Base-by-base conservation (phyloP, 805 yeast species). In the Candida pseudoglaebosa region DNA sequence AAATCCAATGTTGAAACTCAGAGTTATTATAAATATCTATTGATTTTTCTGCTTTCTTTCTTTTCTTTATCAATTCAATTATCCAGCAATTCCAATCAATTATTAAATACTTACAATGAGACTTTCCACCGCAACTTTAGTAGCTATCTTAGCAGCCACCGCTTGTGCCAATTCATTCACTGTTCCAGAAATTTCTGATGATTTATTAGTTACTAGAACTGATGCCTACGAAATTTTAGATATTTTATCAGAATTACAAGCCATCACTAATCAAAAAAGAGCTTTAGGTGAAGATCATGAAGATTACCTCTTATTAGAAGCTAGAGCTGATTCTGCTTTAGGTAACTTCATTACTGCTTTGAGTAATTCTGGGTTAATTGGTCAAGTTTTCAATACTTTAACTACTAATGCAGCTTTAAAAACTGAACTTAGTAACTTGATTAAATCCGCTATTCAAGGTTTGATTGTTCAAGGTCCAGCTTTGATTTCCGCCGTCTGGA, bases 381-480 rank as follows among this genome's bases (percentile, higher is more conserved):
- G 55, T 24, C 62, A 61, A 3, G 61, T 65, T 24, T 65, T 61
- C 61, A 43, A 50, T 37, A 54, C 57, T 26, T 54, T 67, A 41
- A 61, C 71, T 39, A 49, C 54, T 36, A 59, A 63, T 48, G 32
- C 54, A 15, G 54, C 51, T n/a, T 48, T 68, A 41, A 50, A 43
- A 38, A 30, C 54, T 22, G 49, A 59, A 30, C 37, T 67, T 22
- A 39, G 38, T 24, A 39, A 52, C 21, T 53, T 67, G 34, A 49
- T 57, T 42, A 54, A 64, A 53, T 34, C 57, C 28, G 59, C 69
- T 24, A 30, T 67, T 38, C 45, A 54, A 43, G 57, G 59, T 33
- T 64, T 66, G 31, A 34, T 66, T 42, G 61, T 60, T 31, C 57
- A 65, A 36, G 73, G 67, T 38, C 70, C 71, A 36, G 56, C 67